Conservation (phyloP, 495 filamentous ascomycete species). For the Talaromyces proteolyticus region DNA sequence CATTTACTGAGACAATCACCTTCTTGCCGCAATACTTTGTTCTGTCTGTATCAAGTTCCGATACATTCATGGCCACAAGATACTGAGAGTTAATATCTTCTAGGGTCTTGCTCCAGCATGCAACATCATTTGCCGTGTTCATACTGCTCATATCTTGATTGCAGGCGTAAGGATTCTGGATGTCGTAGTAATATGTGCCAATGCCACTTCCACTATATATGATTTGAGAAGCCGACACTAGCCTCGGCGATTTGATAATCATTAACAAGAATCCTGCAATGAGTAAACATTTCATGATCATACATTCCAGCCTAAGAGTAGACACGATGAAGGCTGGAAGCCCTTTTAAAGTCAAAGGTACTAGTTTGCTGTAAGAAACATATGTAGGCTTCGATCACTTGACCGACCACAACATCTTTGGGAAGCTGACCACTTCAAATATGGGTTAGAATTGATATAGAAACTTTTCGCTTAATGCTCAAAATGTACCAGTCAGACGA, state of each 20-base stretch:
- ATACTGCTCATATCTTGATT: not conserved
- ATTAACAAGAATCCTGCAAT: not conserved
- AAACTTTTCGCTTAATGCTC: too few relatives aligned
- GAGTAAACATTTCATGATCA: not conserved
- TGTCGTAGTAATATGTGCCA: slow-evolving; percentile 8
- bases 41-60: not conserved
- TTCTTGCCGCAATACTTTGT: slow-evolving; percentile 8
- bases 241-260: not conserved
- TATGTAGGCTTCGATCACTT: not conserved
- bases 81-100: slow-evolving; percentile 7
- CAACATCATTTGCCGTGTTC: slow-evolving; percentile 3
- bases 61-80: slow-evolving; percentile 7
- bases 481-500: too few relatives aligned
- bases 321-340: too few relatives aligned
- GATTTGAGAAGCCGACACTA: not conserved
- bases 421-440: too few relatives aligned
- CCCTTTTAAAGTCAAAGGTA: not conserved
- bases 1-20: slow-evolving; percentile 8
- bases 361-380: not conserved
- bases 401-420: not conserved
- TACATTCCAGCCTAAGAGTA: not conserved
- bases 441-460: too few relatives aligned
- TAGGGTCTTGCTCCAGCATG: slow-evolving; percentile 4
- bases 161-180: slow-evolving; percentile 4
- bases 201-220: slow-evolving; percentile 1